Conservation (phyloP, 1,139 yeast genomes). For the Debaryomyces psychrophilus region DNA sequence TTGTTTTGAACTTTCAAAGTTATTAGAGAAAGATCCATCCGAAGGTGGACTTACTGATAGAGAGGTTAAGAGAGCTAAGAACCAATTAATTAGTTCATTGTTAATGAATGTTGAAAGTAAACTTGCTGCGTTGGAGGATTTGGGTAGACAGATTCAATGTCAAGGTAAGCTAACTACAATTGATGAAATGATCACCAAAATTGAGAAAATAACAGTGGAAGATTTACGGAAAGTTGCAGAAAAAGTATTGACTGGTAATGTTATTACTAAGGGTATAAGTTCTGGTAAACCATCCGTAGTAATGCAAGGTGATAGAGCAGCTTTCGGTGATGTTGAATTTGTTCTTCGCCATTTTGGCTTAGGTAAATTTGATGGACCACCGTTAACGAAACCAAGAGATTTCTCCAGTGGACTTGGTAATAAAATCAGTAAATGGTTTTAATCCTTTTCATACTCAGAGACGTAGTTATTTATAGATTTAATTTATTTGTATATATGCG, state of each 20-base stretch:
- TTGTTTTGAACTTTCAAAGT: slow-evolving; percentile 70
- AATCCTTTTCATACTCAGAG: slow-evolving; percentile 5
- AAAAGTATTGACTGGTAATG: slow-evolving; percentile 71
- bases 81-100: slow-evolving; percentile 85
- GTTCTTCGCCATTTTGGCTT: slow-evolving; percentile 73
- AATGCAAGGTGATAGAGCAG: slow-evolving; percentile 83
- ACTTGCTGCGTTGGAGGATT: slow-evolving; percentile 88
- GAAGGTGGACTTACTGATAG: slow-evolving; percentile 63
- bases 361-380: slow-evolving; percentile 46
- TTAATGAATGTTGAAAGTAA: slow-evolving; percentile 93
- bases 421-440: slow-evolving; percentile 27
- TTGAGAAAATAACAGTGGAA: slow-evolving; percentile 63
- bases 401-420: slow-evolving; percentile 20
- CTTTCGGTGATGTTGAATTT: slow-evolving; percentile 80
- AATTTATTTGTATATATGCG: slow-evolving; percentile 8
- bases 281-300: slow-evolving; percentile 78
- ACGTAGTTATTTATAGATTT: slow-evolving; percentile 5
- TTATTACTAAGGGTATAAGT: slow-evolving; percentile 50
- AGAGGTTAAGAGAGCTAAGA: slow-evolving; percentile 88
- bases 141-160: slow-evolving; percentile 92
- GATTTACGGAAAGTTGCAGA: slow-evolving; percentile 79
- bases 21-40: slow-evolving; percentile 57
- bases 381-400: slow-evolving; percentile 34
- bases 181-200: slow-evolving; percentile 78
- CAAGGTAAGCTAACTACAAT: slow-evolving; percentile 80